Evolutionary conservation across 1,284 basidiomycete species (phyloP), one percentile per base, ranked within the genome.

Genomic region (Phlebopus sp.): DNA sequence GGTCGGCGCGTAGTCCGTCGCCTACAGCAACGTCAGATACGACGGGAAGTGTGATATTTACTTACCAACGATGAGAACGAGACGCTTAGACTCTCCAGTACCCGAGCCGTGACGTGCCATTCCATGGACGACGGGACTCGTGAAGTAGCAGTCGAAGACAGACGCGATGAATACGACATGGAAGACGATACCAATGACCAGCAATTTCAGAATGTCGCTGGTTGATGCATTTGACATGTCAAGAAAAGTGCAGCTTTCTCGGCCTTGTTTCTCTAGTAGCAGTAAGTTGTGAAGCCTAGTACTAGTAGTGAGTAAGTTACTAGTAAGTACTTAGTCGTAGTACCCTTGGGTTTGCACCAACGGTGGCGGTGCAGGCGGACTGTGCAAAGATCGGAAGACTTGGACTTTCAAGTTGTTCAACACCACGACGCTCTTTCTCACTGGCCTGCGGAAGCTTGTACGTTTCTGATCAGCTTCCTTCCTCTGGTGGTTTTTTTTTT

Each of bases 91-190:
- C 50, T 81, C 76, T 32, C 76, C 70, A 5, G 57, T 52, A 14
- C 64, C 65, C 1, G 75, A 62, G 11, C 69, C 73, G 59, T 81
- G 75, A 40, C 75, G 77, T 54, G 72, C 62, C 84, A 86, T 89
- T 42, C 87, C 86, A 74, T 80, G 76, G 19, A 86, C 84, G 5
- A 89, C 85, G 1, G 87, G 85, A 53, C 83, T 86, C 18, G 82
- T 88, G 59, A 95, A 95, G 66, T 95, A 94, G 66, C 92, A 92
- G 69, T 94, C 90, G 66, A 94, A 95, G 27, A 94, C 82, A 19
- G 84, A 81, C 48, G 77, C 74, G 52, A 90, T 82, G 64, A 81
- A 89, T 7, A 84, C 70, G 42, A 89, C 63, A 62, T 92, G 90
- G 60, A 92, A 91, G 18, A 86, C 58, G 25, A 92, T 73, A 21